A percentile compares a stretch with the other conserved stretches of the same genome.
Evolutionary conservation across 2,329 filamentous ascomycete genomes (phyloP).

Genomic region (Coniochaeta sp.): DNA sequence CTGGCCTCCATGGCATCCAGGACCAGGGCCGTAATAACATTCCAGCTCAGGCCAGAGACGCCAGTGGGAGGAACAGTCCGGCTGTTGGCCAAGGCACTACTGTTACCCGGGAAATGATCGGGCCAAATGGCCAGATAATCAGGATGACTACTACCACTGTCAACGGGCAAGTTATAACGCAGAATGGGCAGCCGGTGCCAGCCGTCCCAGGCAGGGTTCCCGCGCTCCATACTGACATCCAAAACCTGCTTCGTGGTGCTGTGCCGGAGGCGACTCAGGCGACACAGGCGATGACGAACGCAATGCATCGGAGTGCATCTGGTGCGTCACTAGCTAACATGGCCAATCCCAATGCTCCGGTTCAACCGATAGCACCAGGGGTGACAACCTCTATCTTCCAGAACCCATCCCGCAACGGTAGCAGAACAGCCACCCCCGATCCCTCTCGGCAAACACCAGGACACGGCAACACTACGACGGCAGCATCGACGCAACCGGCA

Average conservation of each 20-base stretch:
- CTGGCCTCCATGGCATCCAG: conserved; percentile 33
- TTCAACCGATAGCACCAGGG: conserved; percentile 31
- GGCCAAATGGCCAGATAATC: conserved; percentile 44
- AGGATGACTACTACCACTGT: conserved; percentile 31
- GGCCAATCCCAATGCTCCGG: conserved; percentile 19
- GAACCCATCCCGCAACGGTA: conserved; percentile 30
- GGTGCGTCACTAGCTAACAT: conserved; percentile 33
- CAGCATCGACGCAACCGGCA: conserved; percentile 11
- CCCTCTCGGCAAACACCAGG: conserved; percentile 24
- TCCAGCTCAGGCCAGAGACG: conserved; percentile 16
- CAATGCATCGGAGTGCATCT: conserved; percentile 45
- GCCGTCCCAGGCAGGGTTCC: conserved; percentile 20
- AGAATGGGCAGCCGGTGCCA: conserved; percentile 7
- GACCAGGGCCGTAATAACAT: conserved; percentile 18
- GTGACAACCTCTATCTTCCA: conserved; percentile 32
- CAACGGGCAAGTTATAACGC: neutral
- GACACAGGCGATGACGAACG: conserved; percentile 33
- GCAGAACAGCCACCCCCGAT: conserved; percentile 42
- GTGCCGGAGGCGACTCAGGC: conserved; percentile 38
- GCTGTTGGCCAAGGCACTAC: conserved; percentile 22
- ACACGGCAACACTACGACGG: conserved; percentile 17
- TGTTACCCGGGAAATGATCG: conserved; percentile 40
- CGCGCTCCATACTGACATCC: conserved; percentile 35
- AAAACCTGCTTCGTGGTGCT: conserved; percentile 37
- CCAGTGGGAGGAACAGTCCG: conserved; percentile 20